phyloP scores from a whole-genome alignment of 2,329 filamentous ascomycete species.

The Diaporthe eres region DNA sequence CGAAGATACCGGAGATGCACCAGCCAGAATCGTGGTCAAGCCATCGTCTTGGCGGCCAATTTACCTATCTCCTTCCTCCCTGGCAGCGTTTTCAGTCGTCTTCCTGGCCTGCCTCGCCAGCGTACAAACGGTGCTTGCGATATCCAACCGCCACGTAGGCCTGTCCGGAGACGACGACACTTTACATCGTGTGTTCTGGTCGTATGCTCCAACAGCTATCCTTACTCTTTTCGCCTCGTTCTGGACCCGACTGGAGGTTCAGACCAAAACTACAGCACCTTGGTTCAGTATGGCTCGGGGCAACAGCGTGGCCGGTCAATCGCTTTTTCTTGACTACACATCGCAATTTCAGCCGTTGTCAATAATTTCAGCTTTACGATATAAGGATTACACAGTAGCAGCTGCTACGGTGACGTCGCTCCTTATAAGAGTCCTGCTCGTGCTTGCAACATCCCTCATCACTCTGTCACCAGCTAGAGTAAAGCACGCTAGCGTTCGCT shows the following conservation, averaged over 20 bases:
- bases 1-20: background rate
- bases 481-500: too few relatives aligned
- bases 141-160: background rate
- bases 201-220: background rate
- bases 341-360: background rate
- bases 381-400: background rate
- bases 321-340: background rate
- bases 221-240: background rate
- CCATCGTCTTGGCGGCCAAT: background rate
- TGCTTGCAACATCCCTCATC: background rate
- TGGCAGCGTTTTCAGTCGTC: background rate
- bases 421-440: background rate
- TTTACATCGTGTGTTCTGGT: background rate
- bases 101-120: constrained; percentile 1
- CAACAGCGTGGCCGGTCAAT: background rate
- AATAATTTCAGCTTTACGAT: background rate
- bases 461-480: background rate
- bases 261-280: background rate
- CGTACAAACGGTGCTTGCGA: background rate
- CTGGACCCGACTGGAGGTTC: background rate
- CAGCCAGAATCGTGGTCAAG: background rate
- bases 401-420: background rate
- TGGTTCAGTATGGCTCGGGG: background rate
- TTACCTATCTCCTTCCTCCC: background rate
- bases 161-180: background rate